Percentiles rank a stretch among this genome's conserved stretches.
Conservation (phyloP, 257 asterid genomes). For the Salvia rosmarinus region DNA sequence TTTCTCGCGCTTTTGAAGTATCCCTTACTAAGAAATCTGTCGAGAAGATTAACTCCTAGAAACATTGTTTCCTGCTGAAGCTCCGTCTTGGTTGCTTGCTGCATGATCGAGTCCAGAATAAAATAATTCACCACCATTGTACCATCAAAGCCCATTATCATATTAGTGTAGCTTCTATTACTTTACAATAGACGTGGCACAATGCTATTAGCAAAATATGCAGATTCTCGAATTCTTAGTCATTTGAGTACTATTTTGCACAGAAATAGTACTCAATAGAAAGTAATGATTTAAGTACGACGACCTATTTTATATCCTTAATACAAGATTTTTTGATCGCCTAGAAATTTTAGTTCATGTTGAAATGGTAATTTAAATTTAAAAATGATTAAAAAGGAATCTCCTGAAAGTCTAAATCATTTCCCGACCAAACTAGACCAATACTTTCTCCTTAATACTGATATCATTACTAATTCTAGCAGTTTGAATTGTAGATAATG, state of each 20-base stretch:
- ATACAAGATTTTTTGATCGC: not conserved
- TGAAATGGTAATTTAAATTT: not conserved
- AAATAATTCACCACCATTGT: not conserved
- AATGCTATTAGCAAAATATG: conserved; percentile 1
- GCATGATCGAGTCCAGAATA: conserved; percentile 33
- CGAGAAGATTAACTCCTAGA: conserved; percentile 79
- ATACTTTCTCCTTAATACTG: not conserved
- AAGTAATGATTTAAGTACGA: not conserved
- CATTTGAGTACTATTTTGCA: not conserved
- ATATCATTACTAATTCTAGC: not conserved
- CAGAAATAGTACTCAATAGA: not conserved
- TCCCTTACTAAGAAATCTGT: conserved; percentile 81
- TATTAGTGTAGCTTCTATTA: not conserved
- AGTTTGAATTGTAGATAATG: not conserved
- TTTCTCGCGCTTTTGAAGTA: conserved; percentile 65
- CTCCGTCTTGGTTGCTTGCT: conserved; percentile 71
- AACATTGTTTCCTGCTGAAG: conserved; percentile 91
- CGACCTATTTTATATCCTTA: not conserved
- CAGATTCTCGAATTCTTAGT: conserved; percentile 3
- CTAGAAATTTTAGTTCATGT: not conserved
- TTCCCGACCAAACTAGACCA: not conserved
- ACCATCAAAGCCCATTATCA: not conserved
- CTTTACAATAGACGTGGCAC: not conserved
- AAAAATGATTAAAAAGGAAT: not conserved
- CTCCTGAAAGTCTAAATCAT: conserved; percentile 1